These are phyloP conservation scores for Ilyonectria destructans DNA, from an alignment of 2,329 filamentous ascomycete genomes.

Conservation along the genomic window DNA sequence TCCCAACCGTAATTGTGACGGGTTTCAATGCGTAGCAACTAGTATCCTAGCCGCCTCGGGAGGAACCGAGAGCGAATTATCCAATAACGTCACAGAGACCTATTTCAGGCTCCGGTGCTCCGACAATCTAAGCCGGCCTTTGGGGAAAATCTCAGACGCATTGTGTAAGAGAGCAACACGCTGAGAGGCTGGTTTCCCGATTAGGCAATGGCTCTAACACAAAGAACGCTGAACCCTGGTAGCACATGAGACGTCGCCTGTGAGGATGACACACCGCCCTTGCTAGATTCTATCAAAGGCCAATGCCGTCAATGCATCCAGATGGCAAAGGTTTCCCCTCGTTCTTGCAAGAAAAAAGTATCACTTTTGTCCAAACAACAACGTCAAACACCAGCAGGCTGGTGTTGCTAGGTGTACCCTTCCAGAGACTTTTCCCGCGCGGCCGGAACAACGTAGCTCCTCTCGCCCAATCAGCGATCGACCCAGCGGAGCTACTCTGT, in stretches of 20 bases:
- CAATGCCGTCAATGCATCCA: slow-evolving; percentile 15
- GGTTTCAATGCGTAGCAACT: slow-evolving; percentile 23
- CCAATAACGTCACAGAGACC: neutral
- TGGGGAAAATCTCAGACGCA: slow-evolving; percentile 17
- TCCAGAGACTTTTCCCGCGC: slow-evolving; percentile 1
- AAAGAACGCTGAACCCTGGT: slow-evolving; percentile 37
- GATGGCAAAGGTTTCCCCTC: slow-evolving; percentile 18
- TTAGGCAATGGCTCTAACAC: slow-evolving; percentile 38
- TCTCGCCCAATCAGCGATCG: slow-evolving; percentile 42
- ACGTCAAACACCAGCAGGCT: slow-evolving; percentile 20
- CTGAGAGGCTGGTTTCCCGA: slow-evolving; percentile 32
- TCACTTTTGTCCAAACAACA: slow-evolving; percentile 9
- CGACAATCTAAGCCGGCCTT: slow-evolving; percentile 16
- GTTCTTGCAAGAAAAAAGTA: neutral
- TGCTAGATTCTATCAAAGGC: slow-evolving; percentile 11
- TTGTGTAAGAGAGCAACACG: slow-evolving; percentile 23
- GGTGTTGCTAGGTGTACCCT: slow-evolving; percentile 23
- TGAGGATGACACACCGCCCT: slow-evolving; percentile 31
- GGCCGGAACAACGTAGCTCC: slow-evolving; percentile 49
- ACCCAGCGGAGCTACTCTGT: slow-evolving; percentile 27
- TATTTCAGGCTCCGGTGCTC: slow-evolving; percentile 2
- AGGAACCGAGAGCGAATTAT: slow-evolving; percentile 13
- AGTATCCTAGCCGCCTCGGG: slow-evolving; percentile 7
- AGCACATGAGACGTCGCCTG: slow-evolving; percentile 42
- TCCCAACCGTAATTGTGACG: slow-evolving; percentile 30